phyloP scores from a whole-genome alignment of 2,329 filamentous ascomycete genomes.

The Graphiopsis chlorocephala region DNA sequence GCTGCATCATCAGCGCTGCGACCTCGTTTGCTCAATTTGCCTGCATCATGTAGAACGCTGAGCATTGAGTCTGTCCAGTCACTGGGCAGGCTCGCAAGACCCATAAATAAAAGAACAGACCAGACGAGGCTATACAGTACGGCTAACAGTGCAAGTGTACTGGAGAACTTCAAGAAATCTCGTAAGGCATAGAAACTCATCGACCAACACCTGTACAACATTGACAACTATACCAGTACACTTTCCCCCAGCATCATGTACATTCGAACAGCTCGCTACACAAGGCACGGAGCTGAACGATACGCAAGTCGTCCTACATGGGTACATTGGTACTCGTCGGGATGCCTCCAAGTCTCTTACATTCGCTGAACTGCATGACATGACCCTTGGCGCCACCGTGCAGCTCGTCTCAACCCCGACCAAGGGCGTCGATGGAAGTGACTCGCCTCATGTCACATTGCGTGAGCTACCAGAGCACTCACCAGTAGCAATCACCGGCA shows the following conservation, averaged over 20 bases:
- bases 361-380: conserved; percentile 60
- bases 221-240: conserved; percentile 19
- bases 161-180: conserved; percentile 32
- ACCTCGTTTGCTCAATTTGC: conserved; percentile 5
- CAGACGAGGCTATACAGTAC: not conserved
- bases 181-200: not conserved
- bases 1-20: not conserved
- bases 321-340: conserved; percentile 68
- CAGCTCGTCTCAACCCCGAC: conserved; percentile 34
- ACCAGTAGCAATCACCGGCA: conserved; percentile 55
- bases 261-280: conserved; percentile 29
- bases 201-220: not conserved
- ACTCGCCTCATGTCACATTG: conserved; percentile 26
- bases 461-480: conserved; percentile 40
- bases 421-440: conserved; percentile 27
- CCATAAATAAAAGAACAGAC: not conserved
- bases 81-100: not conserved
- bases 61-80: not conserved
- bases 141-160: not conserved
- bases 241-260: conserved; percentile 46
- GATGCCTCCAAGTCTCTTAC: conserved; percentile 67
- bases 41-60: conserved; percentile 2
- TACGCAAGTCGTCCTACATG: conserved; percentile 57
- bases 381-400: conserved; percentile 42
- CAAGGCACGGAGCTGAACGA: conserved; percentile 28